Conservation (phyloP, 805 yeast species). For the Tetrapisispora iriomotensis region DNA sequence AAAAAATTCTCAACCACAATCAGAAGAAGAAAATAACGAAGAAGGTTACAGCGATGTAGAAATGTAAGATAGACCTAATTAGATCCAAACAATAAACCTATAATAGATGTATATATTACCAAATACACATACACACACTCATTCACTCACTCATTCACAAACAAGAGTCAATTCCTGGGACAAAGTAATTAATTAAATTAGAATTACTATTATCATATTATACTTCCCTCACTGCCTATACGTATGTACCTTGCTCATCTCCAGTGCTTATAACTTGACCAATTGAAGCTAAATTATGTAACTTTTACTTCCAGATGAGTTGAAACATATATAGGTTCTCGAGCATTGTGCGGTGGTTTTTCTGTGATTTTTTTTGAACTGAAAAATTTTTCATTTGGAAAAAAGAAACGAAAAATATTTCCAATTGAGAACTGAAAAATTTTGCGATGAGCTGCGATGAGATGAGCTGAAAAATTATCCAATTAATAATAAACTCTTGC, state of each 20-base stretch:
- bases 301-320: too few relatives aligned
- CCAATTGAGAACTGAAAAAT: neutral
- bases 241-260: too few relatives aligned
- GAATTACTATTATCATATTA: too few relatives aligned
- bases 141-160: neutral
- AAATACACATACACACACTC: neutral
- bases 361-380: neutral
- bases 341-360: neutral
- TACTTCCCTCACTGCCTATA: too few relatives aligned
- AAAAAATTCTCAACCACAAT: too few relatives aligned
- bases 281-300: too few relatives aligned
- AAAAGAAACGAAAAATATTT: neutral
- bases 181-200: too few relatives aligned
- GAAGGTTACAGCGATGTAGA: constrained; percentile 4
- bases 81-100: neutral
- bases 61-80: neutral
- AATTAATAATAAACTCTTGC: too few relatives aligned
- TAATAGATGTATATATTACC: neutral
- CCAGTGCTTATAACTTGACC: too few relatives aligned
- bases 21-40: constrained; percentile 2
- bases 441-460: constrained; percentile 5
- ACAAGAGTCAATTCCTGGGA: too few relatives aligned
- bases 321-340: too few relatives aligned
- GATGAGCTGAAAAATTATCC: constrained; percentile 3
- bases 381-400: neutral